These are phyloP conservation scores for Pholiota adiposa DNA, from an alignment of 1,284 basidiomycete species.

Conservation along the genomic window DNA sequence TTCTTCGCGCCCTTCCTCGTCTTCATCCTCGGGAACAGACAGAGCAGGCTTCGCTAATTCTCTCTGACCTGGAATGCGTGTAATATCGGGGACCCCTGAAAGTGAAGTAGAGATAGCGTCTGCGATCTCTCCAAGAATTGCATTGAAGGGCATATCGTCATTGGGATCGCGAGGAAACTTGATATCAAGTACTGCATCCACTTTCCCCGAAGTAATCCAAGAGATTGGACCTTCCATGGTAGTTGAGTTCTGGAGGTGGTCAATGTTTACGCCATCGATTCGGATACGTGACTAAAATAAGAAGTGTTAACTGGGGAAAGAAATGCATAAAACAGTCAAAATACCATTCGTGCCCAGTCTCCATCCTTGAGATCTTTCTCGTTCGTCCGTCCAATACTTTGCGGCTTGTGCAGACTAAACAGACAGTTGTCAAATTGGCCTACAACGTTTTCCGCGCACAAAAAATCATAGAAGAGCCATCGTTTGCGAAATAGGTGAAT, in stretches of 20 bases:
- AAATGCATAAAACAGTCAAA: conserved; percentile 22
- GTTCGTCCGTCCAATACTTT: conserved; percentile 91
- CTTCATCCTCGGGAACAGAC: conserved; percentile 61
- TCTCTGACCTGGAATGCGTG: conserved; percentile 88
- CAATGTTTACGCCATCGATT: conserved; percentile 96
- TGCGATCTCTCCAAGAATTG: conserved; percentile 89
- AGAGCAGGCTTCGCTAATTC: conserved; percentile 88
- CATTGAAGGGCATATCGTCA: conserved; percentile 81
- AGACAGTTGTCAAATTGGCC: conserved; percentile 98
- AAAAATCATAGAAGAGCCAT: conserved; percentile 95
- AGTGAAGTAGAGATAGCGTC: conserved; percentile 78
- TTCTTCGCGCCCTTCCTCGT: conserved; percentile 32
- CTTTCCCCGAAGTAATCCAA: conserved; percentile 96
- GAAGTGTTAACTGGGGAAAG: background rate
- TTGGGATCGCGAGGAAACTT: conserved; percentile 89
- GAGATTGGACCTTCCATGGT: conserved; percentile 89
- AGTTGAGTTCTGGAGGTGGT: conserved; percentile 90
- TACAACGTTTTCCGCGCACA: conserved; percentile 92
- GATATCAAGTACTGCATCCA: conserved; percentile 97
- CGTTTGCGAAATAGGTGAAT: conserved; percentile 87
- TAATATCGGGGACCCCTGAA: conserved; percentile 43
- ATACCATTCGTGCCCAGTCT: conserved; percentile 88
- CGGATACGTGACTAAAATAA: conserved; percentile 82
- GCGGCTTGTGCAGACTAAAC: conserved; percentile 96
- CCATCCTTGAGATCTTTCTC: conserved; percentile 83